Conservation (phyloP, 805 yeast species). For the Starmerella gropengiesseri region DNA sequence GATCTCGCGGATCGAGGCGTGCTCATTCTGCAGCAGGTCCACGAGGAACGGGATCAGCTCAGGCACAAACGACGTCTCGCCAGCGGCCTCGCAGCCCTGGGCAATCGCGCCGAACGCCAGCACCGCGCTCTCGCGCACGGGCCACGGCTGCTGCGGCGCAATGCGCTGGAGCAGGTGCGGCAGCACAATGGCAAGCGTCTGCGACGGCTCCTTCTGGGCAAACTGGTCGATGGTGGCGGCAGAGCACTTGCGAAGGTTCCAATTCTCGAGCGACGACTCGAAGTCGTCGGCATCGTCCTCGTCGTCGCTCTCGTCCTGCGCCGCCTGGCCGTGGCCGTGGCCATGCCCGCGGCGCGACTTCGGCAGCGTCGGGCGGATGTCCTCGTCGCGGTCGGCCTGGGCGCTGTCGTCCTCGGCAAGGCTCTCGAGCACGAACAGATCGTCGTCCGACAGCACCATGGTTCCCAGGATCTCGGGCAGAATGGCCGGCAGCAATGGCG, state of each 20-base stretch:
- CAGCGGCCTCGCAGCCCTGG: slow-evolving; percentile 66
- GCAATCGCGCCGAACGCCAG: slow-evolving; percentile 93
- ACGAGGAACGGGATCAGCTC: slow-evolving; percentile 74
- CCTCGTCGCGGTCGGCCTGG: slow-evolving; percentile 75
- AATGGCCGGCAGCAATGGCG: slow-evolving; percentile 48
- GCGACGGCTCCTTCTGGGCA: slow-evolving; percentile 55
- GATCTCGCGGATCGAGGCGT: slow-evolving; percentile 83
- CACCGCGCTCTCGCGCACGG: slow-evolving; percentile 82
- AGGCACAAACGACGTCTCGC: slow-evolving; percentile 60
- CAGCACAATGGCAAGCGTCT: slow-evolving; percentile 53
- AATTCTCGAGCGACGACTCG: slow-evolving; percentile 56
- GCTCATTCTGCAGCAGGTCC: slow-evolving; percentile 59
- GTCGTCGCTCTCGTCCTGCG: slow-evolving; percentile 42
- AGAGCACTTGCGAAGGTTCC: slow-evolving; percentile 89
- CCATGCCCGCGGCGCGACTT: slow-evolving; percentile 45
- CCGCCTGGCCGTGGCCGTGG: slow-evolving; percentile 32
- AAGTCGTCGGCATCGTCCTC: slow-evolving; percentile 67
- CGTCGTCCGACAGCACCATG: slow-evolving; percentile 84
- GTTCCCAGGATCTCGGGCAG: slow-evolving; percentile 68
- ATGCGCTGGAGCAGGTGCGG: slow-evolving; percentile 70
- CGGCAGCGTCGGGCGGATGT: slow-evolving; percentile 72
- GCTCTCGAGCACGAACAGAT: slow-evolving; percentile 50
- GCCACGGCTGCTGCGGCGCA: slow-evolving; percentile 60
- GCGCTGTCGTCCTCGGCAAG: slow-evolving; percentile 68
- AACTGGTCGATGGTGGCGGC: slow-evolving; percentile 86